phyloP scores from a whole-genome alignment of 495 filamentous ascomycete genomes.

The Podospora appendiculata region DNA sequence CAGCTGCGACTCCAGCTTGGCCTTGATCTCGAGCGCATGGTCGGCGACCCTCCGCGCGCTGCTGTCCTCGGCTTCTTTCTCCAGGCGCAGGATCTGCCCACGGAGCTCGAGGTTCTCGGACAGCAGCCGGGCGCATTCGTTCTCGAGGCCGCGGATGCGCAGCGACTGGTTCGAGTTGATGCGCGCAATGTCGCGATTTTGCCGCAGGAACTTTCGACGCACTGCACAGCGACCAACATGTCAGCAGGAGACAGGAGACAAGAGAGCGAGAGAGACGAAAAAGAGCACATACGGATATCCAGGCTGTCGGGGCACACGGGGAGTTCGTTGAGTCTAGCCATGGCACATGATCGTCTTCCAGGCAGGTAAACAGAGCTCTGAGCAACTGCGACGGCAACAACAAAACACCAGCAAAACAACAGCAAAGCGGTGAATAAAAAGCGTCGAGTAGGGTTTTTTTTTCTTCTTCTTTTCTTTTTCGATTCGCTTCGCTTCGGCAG shows the following conservation, averaged over 20 bases:
- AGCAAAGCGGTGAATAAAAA: no score
- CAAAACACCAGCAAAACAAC: no score
- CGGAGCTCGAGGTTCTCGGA: conserved; percentile 82
- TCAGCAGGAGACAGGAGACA: conserved; percentile 6
- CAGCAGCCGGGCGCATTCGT: conserved; percentile 72
- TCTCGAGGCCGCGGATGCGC: conserved; percentile 80
- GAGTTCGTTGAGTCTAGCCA: conserved; percentile 91
- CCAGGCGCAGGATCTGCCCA: conserved; percentile 66
- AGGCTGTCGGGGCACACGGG: conserved; percentile 56
- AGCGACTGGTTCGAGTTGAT: conserved; percentile 86
- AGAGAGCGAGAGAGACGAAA: neutral
- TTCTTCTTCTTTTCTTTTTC: no score
- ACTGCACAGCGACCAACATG: conserved; percentile 39
- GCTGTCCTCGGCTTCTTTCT: conserved; percentile 53
- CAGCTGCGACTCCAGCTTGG: conserved; percentile 62
- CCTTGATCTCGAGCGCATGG: conserved; percentile 59
- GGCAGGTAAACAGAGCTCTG: no score
- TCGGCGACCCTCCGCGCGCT: conserved; percentile 44
- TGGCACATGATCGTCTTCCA: conserved; percentile 30
- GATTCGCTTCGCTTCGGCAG: no score
- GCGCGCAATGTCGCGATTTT: conserved; percentile 90
- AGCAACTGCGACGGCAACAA: no score
- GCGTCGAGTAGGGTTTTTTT: no score
- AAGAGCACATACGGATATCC: conserved; percentile 62
- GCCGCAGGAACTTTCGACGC: conserved; percentile 76